These are phyloP conservation scores for Daedaleopsis nitida DNA, from an alignment of 768 basidiomycete species.

Conservation along the genomic window DNA sequence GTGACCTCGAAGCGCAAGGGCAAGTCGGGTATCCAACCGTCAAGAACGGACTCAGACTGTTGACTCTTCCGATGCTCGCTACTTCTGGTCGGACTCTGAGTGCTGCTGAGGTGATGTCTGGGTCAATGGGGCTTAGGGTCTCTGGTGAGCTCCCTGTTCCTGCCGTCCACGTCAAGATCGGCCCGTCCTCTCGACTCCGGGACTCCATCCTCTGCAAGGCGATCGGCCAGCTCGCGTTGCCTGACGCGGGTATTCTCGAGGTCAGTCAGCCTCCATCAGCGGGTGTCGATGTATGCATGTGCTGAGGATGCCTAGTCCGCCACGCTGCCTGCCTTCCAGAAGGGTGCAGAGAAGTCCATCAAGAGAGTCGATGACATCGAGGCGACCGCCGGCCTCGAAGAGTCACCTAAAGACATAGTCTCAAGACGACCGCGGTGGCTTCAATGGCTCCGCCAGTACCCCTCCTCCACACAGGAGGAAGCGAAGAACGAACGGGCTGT, in stretches of 20 bases:
- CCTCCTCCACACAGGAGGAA: slow-evolving; percentile 10
- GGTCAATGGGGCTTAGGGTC: neutral
- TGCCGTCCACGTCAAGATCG: neutral
- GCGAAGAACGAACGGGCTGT: slow-evolving; percentile 8
- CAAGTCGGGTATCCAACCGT: neutral
- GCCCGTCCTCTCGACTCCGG: slow-evolving; percentile 7
- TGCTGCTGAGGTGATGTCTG: neutral
- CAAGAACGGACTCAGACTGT: neutral
- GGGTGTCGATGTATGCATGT: neutral
- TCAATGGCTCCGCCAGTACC: slow-evolving; percentile 18
- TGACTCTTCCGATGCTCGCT: neutral
- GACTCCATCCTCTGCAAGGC: slow-evolving; percentile 17
- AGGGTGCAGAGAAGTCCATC: neutral
- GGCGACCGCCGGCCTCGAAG: neutral
- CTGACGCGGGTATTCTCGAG: slow-evolving; percentile 3
- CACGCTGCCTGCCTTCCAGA: neutral
- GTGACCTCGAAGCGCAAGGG: slow-evolving; percentile 6
- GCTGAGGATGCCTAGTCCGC: neutral
- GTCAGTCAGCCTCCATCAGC: neutral
- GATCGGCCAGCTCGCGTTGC: slow-evolving; percentile 2
- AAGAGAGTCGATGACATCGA: slow-evolving; percentile 1
- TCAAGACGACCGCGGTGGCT: slow-evolving; percentile 7
- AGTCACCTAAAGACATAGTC: neutral
- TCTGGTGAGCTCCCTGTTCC: slow-evolving; percentile 3
- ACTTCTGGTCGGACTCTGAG: neutral